Conservation (phyloP, 1,284 basidiomycete genomes). For the Apiotrichum siamense region DNA sequence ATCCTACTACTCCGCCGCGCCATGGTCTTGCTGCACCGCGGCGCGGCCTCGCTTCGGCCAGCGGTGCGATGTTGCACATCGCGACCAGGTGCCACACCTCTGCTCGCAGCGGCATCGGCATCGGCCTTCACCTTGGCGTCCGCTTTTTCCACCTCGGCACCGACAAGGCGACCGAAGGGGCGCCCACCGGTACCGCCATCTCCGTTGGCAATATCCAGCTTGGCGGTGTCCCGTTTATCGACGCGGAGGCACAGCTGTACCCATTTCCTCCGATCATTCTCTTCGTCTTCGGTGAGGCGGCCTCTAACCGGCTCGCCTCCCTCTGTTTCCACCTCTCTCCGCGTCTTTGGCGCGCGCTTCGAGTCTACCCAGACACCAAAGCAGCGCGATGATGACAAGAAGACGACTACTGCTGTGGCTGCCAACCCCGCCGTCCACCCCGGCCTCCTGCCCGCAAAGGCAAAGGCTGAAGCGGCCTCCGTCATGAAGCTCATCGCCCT, state of each 20-base stretch:
- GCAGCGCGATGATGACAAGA: slow-evolving; percentile 1
- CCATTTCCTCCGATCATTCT: slow-evolving; percentile 3
- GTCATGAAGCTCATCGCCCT: slow-evolving; percentile 36
- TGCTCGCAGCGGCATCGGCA: not conserved
- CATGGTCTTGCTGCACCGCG: slow-evolving; percentile 9
- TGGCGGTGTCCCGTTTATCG: no score
- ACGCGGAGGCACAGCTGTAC: not conserved
- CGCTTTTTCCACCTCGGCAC: no score
- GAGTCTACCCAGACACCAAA: slow-evolving; percentile 15
- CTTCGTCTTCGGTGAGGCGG: not conserved
- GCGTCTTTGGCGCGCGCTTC: slow-evolving; percentile 7
- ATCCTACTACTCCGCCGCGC: slow-evolving; percentile 7
- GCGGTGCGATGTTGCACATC: not conserved
- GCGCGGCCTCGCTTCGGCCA: slow-evolving; percentile 11
- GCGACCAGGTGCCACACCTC: not conserved
- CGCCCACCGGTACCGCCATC: no score
- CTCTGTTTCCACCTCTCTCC: not conserved
- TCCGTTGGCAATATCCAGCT: no score
- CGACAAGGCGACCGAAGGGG: no score
- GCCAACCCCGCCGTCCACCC: not conserved
- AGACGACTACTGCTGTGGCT: not conserved
- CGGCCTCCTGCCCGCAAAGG: slow-evolving; percentile 7
- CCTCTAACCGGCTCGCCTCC: not conserved
- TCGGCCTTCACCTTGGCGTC: not conserved
- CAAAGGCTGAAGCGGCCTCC: slow-evolving; percentile 37